phyloP scores from a whole-genome alignment of 1,284 basidiomycete species.

The Mycosarcoma mackinlayi region DNA sequence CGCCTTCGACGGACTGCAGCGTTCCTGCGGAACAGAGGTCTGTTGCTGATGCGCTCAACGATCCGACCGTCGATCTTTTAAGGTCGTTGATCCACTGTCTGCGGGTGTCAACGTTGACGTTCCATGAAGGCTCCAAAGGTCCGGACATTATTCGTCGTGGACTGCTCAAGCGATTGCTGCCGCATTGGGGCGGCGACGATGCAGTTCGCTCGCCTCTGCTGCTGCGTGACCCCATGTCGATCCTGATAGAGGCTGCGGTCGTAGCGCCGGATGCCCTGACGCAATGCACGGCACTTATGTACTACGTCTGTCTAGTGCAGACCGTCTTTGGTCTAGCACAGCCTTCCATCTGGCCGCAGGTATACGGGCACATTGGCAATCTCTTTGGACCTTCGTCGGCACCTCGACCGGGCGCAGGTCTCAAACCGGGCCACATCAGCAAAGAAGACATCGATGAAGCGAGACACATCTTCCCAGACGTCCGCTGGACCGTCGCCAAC shows the following conservation, averaged over 20 bases:
- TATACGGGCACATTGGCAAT: constrained; percentile 40
- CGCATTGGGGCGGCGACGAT: constrained; percentile 66
- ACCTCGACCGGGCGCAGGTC: constrained; percentile 37
- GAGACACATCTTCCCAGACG: constrained; percentile 60
- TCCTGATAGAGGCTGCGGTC: constrained; percentile 64
- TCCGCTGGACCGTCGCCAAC: constrained; percentile 65
- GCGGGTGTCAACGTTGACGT: constrained; percentile 44
- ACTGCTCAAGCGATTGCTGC: constrained; percentile 63
- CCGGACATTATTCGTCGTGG: constrained; percentile 60
- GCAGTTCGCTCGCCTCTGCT: constrained; percentile 63
- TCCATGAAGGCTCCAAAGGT: constrained; percentile 36
- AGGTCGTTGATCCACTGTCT: constrained; percentile 58
- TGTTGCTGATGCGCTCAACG: constrained; percentile 55
- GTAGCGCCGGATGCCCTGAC: constrained; percentile 56
- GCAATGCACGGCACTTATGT: constrained; percentile 66
- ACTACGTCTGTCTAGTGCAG: constrained; percentile 65
- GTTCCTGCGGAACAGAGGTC: constrained; percentile 30
- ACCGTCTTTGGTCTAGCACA: constrained; percentile 66
- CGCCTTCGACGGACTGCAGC: constrained; percentile 36
- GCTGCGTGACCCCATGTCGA: constrained; percentile 63
- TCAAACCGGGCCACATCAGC: constrained; percentile 34
- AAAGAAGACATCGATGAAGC: constrained; percentile 50
- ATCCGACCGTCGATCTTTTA: constrained; percentile 52
- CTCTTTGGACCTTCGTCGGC: constrained; percentile 26
- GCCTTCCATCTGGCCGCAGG: constrained; percentile 62